Evolutionary conservation across 352 stramenopile genomes (phyloP), one percentile per base, ranked within the genome.

Genomic region (Thraustotheca clavata): DNA sequence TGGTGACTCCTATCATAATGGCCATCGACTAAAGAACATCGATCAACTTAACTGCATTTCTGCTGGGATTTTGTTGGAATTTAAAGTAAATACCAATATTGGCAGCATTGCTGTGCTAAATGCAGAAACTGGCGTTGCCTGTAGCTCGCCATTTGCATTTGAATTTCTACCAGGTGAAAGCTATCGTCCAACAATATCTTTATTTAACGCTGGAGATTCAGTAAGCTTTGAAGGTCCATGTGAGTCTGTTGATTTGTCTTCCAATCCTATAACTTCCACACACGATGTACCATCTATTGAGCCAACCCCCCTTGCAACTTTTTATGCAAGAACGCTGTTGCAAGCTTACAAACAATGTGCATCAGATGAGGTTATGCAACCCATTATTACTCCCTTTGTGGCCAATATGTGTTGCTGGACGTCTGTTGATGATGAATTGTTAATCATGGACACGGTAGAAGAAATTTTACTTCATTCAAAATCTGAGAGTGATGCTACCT

Each of bases 391-490:
- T 5, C 14, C 41, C n/a, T 9, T 63, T 6, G 34, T 26, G n/a
- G 41, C 55, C 8, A 32, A 31, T 29, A 63, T 63, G 55, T 55
- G 33, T 14, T 41, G 41, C 14, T 63, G 55, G 55, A 32, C 55
- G 8, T 40, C 14, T 29, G 39, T 63, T 20, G 55, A 63, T 20
- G 55, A 63, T 16, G 29, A 50, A 29, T 14, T 20, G 12, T 50
- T 22, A 24, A 20, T 63, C 2, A 24, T 63, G 6, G 55, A 63
- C 38, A 33, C 39, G 38, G 38, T 63, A 22, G 55, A 63, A 16
- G 34, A 48, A 14, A 52, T 63, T 49, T 61, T 61, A 7, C 31
- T 49, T 7, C 35, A 48, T 46, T 2, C n/a, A 2, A 50, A 6
- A 33, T 24, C 31, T 31, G 43, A 52, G 11, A 14, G 12, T 4